Evolutionary conservation across 768 basidiomycete species (phyloP).

Genomic region (Boletus eberwhitei): DNA sequence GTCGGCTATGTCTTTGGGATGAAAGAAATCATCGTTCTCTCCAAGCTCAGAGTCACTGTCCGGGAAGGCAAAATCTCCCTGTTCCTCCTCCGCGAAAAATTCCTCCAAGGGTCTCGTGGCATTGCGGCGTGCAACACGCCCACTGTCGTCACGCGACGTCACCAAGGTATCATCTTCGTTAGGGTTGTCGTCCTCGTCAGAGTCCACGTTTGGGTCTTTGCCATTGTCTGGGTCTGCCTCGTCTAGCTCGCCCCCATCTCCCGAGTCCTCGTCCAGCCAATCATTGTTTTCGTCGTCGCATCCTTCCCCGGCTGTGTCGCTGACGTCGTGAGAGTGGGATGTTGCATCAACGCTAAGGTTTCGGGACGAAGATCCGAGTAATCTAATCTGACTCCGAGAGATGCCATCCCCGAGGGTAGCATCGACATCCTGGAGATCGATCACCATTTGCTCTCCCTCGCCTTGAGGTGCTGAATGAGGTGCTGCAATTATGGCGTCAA

Average conservation of each 20-base stretch:
- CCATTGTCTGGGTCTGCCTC: constrained; percentile 2
- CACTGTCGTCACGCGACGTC: constrained; percentile 33
- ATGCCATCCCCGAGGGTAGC: constrained; percentile 83
- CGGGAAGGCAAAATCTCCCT: constrained; percentile 58
- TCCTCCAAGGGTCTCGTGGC: constrained; percentile 36
- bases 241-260: neutral
- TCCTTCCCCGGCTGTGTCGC: constrained; percentile 36
- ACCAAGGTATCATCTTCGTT: constrained; percentile 3
- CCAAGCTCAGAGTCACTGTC: constrained; percentile 78
- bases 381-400: constrained; percentile 72
- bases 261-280: constrained; percentile 15
- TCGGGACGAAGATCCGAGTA: constrained; percentile 79
- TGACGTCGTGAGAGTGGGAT: constrained; percentile 29
- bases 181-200: neutral
- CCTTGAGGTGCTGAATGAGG: constrained; percentile 71
- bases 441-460: constrained; percentile 97
- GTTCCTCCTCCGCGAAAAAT: constrained; percentile 34
- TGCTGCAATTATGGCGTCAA: constrained; percentile 38
- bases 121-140: constrained; percentile 49
- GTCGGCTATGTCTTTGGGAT: constrained; percentile 40
- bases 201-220: neutral
- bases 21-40: constrained; percentile 70
- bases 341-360: constrained; percentile 49
- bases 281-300: constrained; percentile 19
- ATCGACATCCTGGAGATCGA: constrained; percentile 87